Base-by-base conservation (phyloP, 495 filamentous ascomycete genomes). In the Annulohypoxylon bovei region DNA sequence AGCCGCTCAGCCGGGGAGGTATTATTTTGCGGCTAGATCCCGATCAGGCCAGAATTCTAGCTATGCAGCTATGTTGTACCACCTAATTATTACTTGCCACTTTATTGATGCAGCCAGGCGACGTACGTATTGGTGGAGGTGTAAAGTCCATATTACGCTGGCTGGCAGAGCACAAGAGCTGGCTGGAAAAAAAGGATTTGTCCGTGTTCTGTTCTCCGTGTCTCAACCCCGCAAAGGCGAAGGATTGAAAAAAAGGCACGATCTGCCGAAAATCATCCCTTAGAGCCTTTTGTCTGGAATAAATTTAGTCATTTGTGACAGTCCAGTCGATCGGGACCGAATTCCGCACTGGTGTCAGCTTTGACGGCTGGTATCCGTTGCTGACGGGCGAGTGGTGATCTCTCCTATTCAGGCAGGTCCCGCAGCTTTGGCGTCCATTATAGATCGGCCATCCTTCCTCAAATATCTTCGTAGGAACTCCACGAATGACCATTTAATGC, bases 201-300 rank as follows among this genome's bases (percentile, higher is more conserved):
- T 28, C 22, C n/a, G 44, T 25, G 39, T 32, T 32, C 30, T 32
- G 30, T 32, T 3, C 30, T 32, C 22, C 18, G 20, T 47, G 39
- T 47, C 44, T 47, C 22, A 62, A 70, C 69, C 69, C 69, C 69
- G 59, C 69, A 72, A 60, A 16, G 16, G 28, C 59, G 69, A 72
- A 64, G 69, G 69, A 72, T 67, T 27, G 37, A 52, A 61, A 39
- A 54, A 63, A 39, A 44, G 59, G 68, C 50, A 58, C 14, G 42
- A 71, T 71, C 68, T 71, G 44, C 68, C 62, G 63, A 62, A 22
- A 63, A 71, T 71, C 68, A 54, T 58, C 55, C 20, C 61, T 54
- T 61, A 32, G 42, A 35, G 8, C 35, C 16, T 9, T 3, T 33
- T 33, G 59, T 68, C 50, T 62, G 57, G 25, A 55, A 57, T 68